Base-by-base conservation (phyloP, 257 asterid species). In the Ilex asprella region DNA sequence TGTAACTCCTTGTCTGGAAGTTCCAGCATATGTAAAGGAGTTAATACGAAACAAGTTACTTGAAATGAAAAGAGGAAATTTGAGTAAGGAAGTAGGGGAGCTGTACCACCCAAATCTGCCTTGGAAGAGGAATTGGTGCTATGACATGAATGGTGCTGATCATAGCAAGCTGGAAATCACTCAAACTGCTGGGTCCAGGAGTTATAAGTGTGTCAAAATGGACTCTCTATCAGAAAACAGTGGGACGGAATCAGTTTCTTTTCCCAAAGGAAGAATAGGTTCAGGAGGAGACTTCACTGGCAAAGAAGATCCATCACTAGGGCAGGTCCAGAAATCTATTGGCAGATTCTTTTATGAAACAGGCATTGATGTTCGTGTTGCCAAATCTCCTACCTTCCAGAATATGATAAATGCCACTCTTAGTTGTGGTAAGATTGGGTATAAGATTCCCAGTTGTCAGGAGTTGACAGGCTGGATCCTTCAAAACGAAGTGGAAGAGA, bases 401-500 rank as follows among this genome's bases (percentile, higher is more conserved):
- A 62, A 47, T 27, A 73, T 81, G 87, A 43, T 81, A 31, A 72
- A 60, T 15, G 39, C 76, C 32, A 69, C 71, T 59, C 44, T 55
- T 39, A 53, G 47, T 3, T 59, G 54, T 9, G 68, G 69, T 30
- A 55, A 62, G 52, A 46, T 35, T 12, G 63, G 39, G 5, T 56
- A 21, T 31, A 43, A 58, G 27, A 57, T 80, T 43, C 95, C 95
- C 0, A 82, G 78, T 7, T 12, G 27, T 32, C 39, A 73, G 35
- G 89, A 84, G 73, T 70, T 90, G 54, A 70, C 65, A 56, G 91
- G 90, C 7, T 78, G 84, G 90, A 78, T 84, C 44, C 76, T 80
- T 32, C 29, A 68, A 51, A 86, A 80, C 30, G 69, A 62, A 0
- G 8, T 75, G 65, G 55, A 62, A 51, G 90, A 82, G 67, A 75